Evolutionary conservation across 768 basidiomycete species (phyloP).

Genomic region (Phaffia tasmanica): DNA sequence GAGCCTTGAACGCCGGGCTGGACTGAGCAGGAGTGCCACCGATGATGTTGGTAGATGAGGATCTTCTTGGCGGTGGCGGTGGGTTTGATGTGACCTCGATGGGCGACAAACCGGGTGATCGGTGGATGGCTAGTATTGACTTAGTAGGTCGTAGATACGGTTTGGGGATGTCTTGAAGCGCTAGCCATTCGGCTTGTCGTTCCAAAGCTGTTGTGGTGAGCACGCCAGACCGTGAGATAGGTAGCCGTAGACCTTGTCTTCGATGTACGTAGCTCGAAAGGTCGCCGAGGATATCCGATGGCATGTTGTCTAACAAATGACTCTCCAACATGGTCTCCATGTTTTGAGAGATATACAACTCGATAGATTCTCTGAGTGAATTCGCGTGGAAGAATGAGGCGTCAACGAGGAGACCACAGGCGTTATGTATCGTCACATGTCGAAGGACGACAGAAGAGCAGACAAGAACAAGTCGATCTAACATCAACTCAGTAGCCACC

Average conservation of each 20-base stretch:
- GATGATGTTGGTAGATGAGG: constrained; percentile 5
- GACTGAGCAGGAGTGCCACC: constrained; percentile 26
- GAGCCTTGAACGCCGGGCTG: constrained; percentile 34
- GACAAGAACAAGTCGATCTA: constrained; percentile 71
- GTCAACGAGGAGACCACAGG: constrained; percentile 65
- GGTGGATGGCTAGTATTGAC: constrained; percentile 30
- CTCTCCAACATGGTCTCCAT: constrained; percentile 77
- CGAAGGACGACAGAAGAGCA: constrained; percentile 67
- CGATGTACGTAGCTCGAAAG: constrained; percentile 50
- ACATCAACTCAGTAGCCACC: constrained; percentile 73
- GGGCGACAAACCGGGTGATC: background rate
- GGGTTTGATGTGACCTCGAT: constrained; percentile 23
- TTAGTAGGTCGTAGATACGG: constrained; percentile 31
- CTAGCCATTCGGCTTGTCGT: constrained; percentile 61
- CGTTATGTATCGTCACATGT: constrained; percentile 61
- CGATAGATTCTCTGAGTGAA: constrained; percentile 61
- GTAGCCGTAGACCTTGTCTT: constrained; percentile 56
- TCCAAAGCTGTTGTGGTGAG: constrained; percentile 50
- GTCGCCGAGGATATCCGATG: constrained; percentile 53
- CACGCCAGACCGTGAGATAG: constrained; percentile 51
- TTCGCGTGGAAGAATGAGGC: constrained; percentile 65
- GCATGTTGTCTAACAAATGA: constrained; percentile 65
- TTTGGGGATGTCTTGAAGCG: constrained; percentile 38
- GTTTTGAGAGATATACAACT: constrained; percentile 64
- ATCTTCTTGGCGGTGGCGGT: constrained; percentile 30